phyloP scores from a whole-genome alignment of 805 yeast genomes.

The Yarrowia keelungensis region DNA sequence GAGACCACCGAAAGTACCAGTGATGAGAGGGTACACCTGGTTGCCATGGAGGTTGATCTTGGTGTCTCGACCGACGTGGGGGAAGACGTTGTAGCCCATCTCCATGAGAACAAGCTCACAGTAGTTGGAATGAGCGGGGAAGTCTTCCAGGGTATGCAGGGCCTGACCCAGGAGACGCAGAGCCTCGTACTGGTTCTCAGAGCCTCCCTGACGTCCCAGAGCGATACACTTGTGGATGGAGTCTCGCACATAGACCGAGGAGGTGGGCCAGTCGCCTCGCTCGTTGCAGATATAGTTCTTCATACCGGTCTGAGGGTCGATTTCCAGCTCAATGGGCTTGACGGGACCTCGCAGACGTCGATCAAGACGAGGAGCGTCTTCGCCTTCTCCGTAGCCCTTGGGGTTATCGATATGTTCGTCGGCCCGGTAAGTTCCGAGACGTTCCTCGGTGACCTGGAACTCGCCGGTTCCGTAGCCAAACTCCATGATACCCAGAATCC shows the following conservation, averaged over 20 bases:
- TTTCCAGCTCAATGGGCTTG: conserved; percentile 42
- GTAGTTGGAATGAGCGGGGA: conserved; percentile 45
- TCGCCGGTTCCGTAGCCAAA: conserved; percentile 46
- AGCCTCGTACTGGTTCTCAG: conserved; percentile 42
- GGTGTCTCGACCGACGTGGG: conserved; percentile 45
- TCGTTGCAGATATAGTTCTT: conserved; percentile 46
- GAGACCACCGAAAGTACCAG: conserved; percentile 46
- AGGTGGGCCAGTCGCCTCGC: conserved; percentile 44
- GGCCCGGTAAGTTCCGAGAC: conserved; percentile 44
- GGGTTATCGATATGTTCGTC: conserved; percentile 46
- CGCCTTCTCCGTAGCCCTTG: conserved; percentile 43
- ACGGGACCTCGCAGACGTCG: conserved; percentile 43
- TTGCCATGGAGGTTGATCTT: conserved; percentile 42
- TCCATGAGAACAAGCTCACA: conserved; percentile 43
- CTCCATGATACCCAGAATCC: conserved; percentile 44
- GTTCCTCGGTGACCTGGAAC: conserved; percentile 44
- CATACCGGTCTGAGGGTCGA: conserved; percentile 45
- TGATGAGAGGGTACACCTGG: conserved; percentile 44
- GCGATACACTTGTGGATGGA: conserved; percentile 42
- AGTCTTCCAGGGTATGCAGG: conserved; percentile 45
- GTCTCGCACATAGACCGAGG: conserved; percentile 42
- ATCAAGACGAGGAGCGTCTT: conserved; percentile 43
- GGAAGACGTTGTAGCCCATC: conserved; percentile 44
- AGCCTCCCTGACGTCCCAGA: conserved; percentile 42
- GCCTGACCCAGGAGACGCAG: conserved; percentile 44